phyloP scores from a whole-genome alignment of 805 yeast genomes.

The Wickerhamomyces canadensis region DNA sequence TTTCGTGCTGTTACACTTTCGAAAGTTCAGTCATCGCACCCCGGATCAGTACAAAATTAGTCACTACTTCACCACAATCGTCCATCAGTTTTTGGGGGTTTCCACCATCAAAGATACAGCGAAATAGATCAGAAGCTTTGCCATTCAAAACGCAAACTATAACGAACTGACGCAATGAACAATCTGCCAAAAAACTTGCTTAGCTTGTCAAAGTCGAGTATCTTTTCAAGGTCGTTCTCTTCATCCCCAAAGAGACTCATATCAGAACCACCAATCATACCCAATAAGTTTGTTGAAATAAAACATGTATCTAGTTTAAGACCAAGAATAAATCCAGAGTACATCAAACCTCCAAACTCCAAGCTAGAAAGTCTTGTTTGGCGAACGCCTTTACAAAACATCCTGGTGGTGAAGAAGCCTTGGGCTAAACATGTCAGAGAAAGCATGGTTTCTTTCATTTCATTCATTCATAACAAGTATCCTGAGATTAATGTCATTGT shows the following conservation, averaged over 20 bases:
- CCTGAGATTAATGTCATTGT: constrained; percentile 77
- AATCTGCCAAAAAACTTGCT: background rate
- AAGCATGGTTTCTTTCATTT: constrained; percentile 63
- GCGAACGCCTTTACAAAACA: constrained; percentile 69
- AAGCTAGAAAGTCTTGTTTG: constrained; percentile 62
- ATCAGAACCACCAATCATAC: constrained; percentile 25
- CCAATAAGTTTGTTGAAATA: constrained; percentile 24
- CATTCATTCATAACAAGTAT: constrained; percentile 53
- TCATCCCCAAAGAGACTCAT: constrained; percentile 11
- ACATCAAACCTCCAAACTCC: constrained; percentile 48
- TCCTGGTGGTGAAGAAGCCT: constrained; percentile 81
- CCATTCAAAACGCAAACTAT: too few species aligned
- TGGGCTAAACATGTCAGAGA: constrained; percentile 58
- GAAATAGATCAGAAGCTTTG: too few species aligned
- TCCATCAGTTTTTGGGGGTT: too few species aligned
- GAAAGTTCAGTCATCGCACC: too few species aligned
- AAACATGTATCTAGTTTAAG: constrained; percentile 27
- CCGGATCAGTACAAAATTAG: too few species aligned
- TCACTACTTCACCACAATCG: too few species aligned
- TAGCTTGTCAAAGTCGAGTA: too few species aligned
- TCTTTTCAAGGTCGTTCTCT: constrained; percentile 8
- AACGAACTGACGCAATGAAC: background rate
- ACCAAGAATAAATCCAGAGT: constrained; percentile 40
- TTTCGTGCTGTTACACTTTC: too few species aligned
- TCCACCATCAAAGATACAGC: too few species aligned